Conservation (phyloP, 176 grass and related monocot species). For the Paspalum vaginatum region DNA sequence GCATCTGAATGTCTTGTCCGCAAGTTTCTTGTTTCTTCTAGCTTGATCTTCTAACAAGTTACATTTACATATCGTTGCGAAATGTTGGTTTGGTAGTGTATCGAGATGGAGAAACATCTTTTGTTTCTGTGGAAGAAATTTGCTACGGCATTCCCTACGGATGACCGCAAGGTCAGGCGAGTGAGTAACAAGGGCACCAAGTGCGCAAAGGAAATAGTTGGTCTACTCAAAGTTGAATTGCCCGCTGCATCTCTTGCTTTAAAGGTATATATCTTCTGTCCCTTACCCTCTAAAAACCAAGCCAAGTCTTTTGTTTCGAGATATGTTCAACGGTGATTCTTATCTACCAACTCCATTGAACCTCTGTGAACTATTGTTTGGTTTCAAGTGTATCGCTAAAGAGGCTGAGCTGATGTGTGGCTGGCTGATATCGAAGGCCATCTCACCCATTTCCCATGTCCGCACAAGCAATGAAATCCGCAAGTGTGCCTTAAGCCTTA, state of each 20-base stretch:
- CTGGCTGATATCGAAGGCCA: background rate
- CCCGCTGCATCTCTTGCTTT: background rate
- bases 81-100: background rate
- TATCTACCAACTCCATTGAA: background rate
- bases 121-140: background rate
- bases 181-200: background rate
- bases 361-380: background rate
- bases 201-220: background rate
- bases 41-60: background rate
- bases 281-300: too few species aligned
- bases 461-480: background rate
- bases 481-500: slow-evolving; percentile 5
- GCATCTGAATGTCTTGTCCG: background rate
- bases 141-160: background rate
- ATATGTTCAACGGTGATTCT: background rate
- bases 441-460: background rate
- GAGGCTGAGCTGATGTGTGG: slow-evolving; percentile 23
- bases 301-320: background rate
- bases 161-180: background rate
- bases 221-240: background rate
- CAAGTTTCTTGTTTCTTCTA: background rate
- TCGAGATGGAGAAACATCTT: background rate
- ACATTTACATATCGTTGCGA: background rate
- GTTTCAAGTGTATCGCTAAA: slow-evolving; percentile 18
- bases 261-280: background rate